A percentile compares a stretch with the other conserved stretches of the same genome.
phyloP scores from a whole-genome alignment of 805 yeast genomes.

The Phaffomyces antillensis region DNA sequence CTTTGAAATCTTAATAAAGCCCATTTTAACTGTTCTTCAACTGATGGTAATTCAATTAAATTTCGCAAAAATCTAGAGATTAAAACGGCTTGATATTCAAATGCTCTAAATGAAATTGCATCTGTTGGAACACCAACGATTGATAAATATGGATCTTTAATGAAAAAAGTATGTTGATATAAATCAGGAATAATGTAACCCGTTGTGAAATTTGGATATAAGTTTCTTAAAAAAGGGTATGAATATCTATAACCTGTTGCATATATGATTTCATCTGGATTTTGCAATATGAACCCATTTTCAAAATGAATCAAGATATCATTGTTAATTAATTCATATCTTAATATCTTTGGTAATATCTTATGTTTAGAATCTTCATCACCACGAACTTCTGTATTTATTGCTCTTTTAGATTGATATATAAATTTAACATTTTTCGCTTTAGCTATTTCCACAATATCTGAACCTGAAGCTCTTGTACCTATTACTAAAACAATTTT shows the following conservation, averaged over 20 bases:
- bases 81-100: conserved; percentile 34
- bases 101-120: conserved; percentile 33
- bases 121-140: conserved; percentile 31
- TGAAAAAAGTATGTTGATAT: conserved; percentile 27
- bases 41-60: conserved; percentile 24
- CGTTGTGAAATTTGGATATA: conserved; percentile 21
- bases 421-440: conserved; percentile 2
- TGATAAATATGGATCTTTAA: conserved; percentile 26
- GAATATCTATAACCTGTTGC: conserved; percentile 64
- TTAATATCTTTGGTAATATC: conserved; percentile 30
- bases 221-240: conserved; percentile 43
- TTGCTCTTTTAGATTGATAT: conserved; percentile 27
- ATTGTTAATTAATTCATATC: conserved; percentile 27
- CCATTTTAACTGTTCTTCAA: conserved; percentile 27
- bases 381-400: neutral
- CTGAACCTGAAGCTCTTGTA: conserved; percentile 64
- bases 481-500: conserved; percentile 51
- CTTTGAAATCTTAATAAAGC: conserved; percentile 17
- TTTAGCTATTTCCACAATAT: conserved; percentile 30
- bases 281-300: conserved; percentile 35
- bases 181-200: conserved; percentile 23
- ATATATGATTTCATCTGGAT: conserved; percentile 48
- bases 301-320: conserved; percentile 28
- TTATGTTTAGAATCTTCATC: conserved; percentile 17
- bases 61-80: conserved; percentile 28